Base-by-base conservation (phyloP, 1,139 yeast genomes). In the Pichia sp. region DNA sequence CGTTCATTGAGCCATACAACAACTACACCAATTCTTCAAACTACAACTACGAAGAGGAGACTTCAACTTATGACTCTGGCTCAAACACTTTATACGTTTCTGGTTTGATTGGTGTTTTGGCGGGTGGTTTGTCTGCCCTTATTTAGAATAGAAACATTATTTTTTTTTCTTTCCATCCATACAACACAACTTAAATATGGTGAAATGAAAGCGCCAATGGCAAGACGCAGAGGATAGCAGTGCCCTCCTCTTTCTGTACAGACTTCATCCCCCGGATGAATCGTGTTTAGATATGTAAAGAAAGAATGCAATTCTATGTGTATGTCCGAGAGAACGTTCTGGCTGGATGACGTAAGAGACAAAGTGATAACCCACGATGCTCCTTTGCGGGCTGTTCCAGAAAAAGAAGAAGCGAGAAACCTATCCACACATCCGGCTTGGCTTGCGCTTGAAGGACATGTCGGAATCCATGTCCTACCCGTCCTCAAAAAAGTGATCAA, bases 61-160 rank as follows among this genome's bases (percentile, higher is more conserved):
- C 45, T 30, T 30, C 45, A 13, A 41, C 38, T 8, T 54, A 31
- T 23, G 57, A 57, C 19, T 54, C 59, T 1, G 54, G 58, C 16
- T 47, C 59, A 8, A 52, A 56, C 38, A 15, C 43, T 23, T 29
- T 54, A 15, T 8, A 45, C 19, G 47, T 45, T 6, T 59, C 60
- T 7, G 54, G 57, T 13, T 8, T 55, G 7, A 15, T 54, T 3
- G 54, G 51, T 42, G 29, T 49, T n/a, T 23, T 55, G 11, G 54
- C 55, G 4, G 64, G 61, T 50, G 58, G 59, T 38, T 48, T 61
- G 40, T 59, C 63, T 8, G 62, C 63, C 30, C 52, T 51, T 47
- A 8, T 47, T 36, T 47, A 45, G 32, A 31, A 19, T 46, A 46
- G 13, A 23, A 29, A 45, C 23, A 45, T 26, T 11, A 29, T 26